Evolutionary conservation across 2,329 filamentous ascomycete genomes (phyloP), one percentile per base, ranked within the genome.

Genomic region (Pestalotiopsis sp.): DNA sequence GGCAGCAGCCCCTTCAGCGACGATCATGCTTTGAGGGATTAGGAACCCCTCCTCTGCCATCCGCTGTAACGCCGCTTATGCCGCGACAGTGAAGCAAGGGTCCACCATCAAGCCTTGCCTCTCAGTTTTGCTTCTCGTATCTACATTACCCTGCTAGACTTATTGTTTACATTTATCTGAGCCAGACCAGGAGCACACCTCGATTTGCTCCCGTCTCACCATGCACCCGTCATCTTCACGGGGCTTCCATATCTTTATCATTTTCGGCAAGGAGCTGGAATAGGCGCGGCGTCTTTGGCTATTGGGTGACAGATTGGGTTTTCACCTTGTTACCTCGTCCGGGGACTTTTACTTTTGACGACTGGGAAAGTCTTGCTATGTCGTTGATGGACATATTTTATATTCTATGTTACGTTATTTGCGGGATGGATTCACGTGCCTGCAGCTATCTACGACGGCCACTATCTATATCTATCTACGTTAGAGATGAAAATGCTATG

Each of bases 1-100:
- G 70, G 73, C 31, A 72, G 67, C 49, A 79, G 77, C 68, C 77
- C 77, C 13, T 79, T 79, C 65, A 73, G 77, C 56, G 77, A 79
- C 69, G 73, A 79, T 68, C 75, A 79, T 61, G 77, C 75, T 68
- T 62, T 79, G 66, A 74, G 73, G 68, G 77, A 79, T 56, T 78
- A 71, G 69, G 45, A 41, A 38, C 39, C 20, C 39, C 27, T 49
- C 36, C 20, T 41, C 12, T 64, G 45, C 64, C 64, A 20, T 36
- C 64, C 45, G n/a, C 23, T 36, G 23, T 66, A 45, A 23, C n/a
- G 36, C 27, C n/a, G 23, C 49, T 58, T 23, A 3, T 56, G 41
- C 38, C 39, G 14, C 45, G 31, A 39, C 45, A 41, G 31, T 58
- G 41, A 38, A 69, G 66, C 69, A 69, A 69, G 69, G 41, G 7